Evolutionary conservation across 148 eudicot species (phyloP).

Genomic region (Fallopia convolvulus): DNA sequence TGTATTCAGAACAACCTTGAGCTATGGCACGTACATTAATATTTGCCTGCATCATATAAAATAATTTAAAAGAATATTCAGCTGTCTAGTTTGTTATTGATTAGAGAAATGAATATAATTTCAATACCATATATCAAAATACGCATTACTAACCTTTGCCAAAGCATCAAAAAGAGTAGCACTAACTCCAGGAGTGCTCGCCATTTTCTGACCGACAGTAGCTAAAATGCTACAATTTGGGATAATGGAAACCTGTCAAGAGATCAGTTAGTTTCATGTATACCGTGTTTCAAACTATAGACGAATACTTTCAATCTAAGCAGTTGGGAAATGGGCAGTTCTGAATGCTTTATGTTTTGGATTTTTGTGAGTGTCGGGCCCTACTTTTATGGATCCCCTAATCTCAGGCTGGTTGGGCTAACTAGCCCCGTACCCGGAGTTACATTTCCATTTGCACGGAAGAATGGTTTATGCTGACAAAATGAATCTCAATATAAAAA

Average conservation of each 20-base stretch:
- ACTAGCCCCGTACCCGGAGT: no score
- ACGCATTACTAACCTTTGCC: slow-evolving; percentile 61
- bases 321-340: background rate
- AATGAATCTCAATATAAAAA: background rate
- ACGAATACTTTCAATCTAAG: background rate
- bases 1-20: slow-evolving; percentile 98
- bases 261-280: slow-evolving; percentile 8
- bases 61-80: background rate
- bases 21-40: slow-evolving; percentile 97
- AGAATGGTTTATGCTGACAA: background rate
- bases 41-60: slow-evolving; percentile 61
- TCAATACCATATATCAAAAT: background rate
- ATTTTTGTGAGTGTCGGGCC: no score
- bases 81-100: background rate
- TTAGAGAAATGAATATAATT: background rate
- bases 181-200: slow-evolving; percentile 97
- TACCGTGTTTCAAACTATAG: background rate
- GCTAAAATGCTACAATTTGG: slow-evolving; percentile 96
- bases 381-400: no score
- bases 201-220: slow-evolving; percentile 97
- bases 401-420: no score
- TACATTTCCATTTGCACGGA: background rate
- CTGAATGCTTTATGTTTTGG: background rate
- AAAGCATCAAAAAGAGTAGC: slow-evolving; percentile 90
- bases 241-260: slow-evolving; percentile 74